Evolutionary conservation across 176 grass and related monocot species (phyloP).

Genomic region (Raddia distichophylla): DNA sequence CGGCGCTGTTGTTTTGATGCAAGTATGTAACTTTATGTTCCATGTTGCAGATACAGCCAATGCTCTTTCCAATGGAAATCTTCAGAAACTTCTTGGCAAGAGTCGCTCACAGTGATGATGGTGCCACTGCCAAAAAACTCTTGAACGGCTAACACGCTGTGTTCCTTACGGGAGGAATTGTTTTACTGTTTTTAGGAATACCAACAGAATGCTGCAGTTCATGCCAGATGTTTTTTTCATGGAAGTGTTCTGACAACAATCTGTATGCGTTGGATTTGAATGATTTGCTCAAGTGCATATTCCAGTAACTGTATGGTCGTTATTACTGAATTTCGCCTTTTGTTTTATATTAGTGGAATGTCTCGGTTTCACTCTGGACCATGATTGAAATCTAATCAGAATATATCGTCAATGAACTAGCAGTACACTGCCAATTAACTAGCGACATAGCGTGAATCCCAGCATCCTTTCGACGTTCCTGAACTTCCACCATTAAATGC

Average conservation of each 20-base stretch:
- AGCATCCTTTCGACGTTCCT: not conserved
- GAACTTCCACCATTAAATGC: not conserved
- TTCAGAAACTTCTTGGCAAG: slow-evolving; percentile 72
- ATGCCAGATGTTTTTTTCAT: not conserved
- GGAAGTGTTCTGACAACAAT: slow-evolving; percentile 29
- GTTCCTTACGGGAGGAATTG: not conserved
- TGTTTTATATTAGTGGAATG: not conserved
- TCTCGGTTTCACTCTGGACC: slow-evolving; percentile 4
- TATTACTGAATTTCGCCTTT: not conserved
- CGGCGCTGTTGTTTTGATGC: slow-evolving; percentile 15
- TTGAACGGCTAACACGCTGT: slow-evolving; percentile 12
- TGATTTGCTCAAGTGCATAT: slow-evolving; percentile 15
- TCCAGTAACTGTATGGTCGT: not conserved
- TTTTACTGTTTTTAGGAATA: slow-evolving; percentile 8
- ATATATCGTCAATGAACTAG: not conserved
- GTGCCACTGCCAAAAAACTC: slow-evolving; percentile 23
- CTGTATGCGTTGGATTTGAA: slow-evolving; percentile 23
- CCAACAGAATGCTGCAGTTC: slow-evolving; percentile 19
- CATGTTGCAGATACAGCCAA: slow-evolving; percentile 56
- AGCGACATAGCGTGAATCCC: not conserved
- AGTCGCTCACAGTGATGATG: slow-evolving; percentile 43
- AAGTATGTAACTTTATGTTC: not conserved
- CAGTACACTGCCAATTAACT: not conserved
- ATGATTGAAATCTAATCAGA: not conserved
- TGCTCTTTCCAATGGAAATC: slow-evolving; percentile 62